These are phyloP conservation scores for Phytophthora kernoviae DNA, from an alignment of 352 stramenopile genomes.

Conservation along the genomic window DNA sequence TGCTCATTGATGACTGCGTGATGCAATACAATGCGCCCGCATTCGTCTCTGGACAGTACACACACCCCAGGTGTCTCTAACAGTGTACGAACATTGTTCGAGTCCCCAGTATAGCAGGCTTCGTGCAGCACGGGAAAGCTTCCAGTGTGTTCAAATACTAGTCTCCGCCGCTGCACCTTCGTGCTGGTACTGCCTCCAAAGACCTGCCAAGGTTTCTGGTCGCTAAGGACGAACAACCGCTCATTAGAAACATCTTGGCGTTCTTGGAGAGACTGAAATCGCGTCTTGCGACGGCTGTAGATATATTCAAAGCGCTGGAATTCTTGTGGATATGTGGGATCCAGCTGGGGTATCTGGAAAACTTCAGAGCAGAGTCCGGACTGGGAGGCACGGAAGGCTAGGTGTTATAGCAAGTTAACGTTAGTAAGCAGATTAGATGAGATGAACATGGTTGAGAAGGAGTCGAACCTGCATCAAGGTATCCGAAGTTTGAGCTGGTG, in stretches of 20 bases:
- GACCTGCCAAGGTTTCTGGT: conserved; percentile 42
- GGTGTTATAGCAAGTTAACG: no score
- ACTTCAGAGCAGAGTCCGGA: no score
- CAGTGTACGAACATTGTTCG: conserved; percentile 15
- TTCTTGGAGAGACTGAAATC: conserved; percentile 10
- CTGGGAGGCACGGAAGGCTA: no score
- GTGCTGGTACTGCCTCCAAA: conserved; percentile 33
- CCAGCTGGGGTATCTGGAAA: background rate
- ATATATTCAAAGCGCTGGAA: conserved; percentile 4
- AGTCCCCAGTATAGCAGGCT: conserved; percentile 34
- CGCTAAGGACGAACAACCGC: conserved; percentile 38
- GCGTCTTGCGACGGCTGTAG: conserved; percentile 9
- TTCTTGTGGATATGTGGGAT: conserved; percentile 8
- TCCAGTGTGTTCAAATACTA: conserved; percentile 38
- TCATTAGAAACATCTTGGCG: conserved; percentile 8
- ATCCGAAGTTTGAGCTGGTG: no score
- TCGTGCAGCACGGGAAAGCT: conserved; percentile 45
- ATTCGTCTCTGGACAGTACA: conserved; percentile 37
- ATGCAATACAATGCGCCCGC: conserved; percentile 55
- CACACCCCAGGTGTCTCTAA: conserved; percentile 20
- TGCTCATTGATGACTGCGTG: conserved; percentile 54
- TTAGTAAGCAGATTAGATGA: no score
- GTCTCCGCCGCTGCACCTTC: conserved; percentile 19
- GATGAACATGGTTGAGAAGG: no score
- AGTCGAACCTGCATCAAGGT: no score